Conservation (phyloP, 2,329 filamentous ascomycete species). For the Cercospora canescens region DNA sequence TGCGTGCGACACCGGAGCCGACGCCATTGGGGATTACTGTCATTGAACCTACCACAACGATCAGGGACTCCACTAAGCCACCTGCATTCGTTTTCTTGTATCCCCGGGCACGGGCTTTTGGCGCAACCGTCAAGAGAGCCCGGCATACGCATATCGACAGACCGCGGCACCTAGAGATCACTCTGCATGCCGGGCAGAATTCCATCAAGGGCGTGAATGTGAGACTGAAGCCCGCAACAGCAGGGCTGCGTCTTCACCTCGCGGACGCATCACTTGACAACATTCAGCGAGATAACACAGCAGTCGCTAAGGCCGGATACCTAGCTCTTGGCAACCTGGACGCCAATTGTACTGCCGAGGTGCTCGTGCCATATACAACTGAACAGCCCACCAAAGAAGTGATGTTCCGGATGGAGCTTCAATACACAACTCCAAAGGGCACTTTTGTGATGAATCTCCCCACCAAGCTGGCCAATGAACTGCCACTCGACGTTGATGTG, state of each 20-base stretch:
- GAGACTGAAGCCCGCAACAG: slow-evolving; percentile 59
- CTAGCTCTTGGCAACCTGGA: slow-evolving; percentile 24
- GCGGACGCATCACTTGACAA: slow-evolving; percentile 44
- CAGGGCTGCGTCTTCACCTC: slow-evolving; percentile 59
- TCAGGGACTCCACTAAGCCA: slow-evolving; percentile 21
- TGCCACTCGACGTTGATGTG: slow-evolving; percentile 92
- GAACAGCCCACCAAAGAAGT: slow-evolving; percentile 74
- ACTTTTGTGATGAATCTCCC: slow-evolving; percentile 55
- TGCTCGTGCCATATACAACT: slow-evolving; percentile 78
- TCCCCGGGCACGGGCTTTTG: slow-evolving; percentile 67
- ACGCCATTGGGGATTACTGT: slow-evolving; percentile 51
- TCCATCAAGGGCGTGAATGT: slow-evolving; percentile 52
- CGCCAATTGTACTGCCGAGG: slow-evolving; percentile 50
- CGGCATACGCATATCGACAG: slow-evolving; percentile 77
- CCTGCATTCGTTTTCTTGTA: slow-evolving; percentile 66
- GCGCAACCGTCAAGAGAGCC: slow-evolving; percentile 66
- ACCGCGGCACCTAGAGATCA: slow-evolving; percentile 73
- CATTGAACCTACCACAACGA: slow-evolving; percentile 32
- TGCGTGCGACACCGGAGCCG: slow-evolving; percentile 42
- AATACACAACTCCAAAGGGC: slow-evolving; percentile 30
- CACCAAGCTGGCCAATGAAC: slow-evolving; percentile 66
- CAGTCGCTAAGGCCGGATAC: slow-evolving; percentile 21
- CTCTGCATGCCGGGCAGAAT: slow-evolving; percentile 74
- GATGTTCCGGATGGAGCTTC: slow-evolving; percentile 63
- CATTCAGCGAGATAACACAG: slow-evolving; percentile 12